Conservation (phyloP, 176 grass and related monocot species). For the Triticum aestivum region DNA sequence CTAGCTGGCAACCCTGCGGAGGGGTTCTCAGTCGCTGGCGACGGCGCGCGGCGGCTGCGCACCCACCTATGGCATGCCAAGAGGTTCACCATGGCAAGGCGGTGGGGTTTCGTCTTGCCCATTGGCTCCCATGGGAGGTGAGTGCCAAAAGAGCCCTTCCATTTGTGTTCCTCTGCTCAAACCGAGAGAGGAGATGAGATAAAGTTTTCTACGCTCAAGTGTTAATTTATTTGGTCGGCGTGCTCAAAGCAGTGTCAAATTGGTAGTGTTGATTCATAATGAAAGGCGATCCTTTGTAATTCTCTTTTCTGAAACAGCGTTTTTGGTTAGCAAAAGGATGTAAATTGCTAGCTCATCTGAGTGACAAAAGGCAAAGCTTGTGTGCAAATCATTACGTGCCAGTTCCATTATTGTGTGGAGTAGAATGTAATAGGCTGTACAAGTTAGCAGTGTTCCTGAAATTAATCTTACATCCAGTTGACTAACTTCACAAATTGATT, state of each 20-base stretch:
- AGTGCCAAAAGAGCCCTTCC: background rate
- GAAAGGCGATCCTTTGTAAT: background rate
- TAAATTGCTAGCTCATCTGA: background rate
- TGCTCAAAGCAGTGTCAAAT: background rate
- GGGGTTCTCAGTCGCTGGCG: constrained; percentile 57
- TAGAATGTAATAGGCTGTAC: background rate
- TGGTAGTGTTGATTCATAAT: background rate
- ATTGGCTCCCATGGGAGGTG: constrained; percentile 65
- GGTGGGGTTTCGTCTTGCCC: constrained; percentile 74
- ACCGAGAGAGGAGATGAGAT: background rate
- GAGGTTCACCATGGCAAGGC: constrained; percentile 75
- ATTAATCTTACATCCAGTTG: background rate
- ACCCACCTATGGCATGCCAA: constrained; percentile 93
- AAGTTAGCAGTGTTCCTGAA: background rate
- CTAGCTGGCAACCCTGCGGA: constrained; percentile 50
- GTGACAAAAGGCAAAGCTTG: background rate
- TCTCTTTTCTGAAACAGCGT: background rate
- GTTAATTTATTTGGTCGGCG: background rate
- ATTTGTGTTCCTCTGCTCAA: background rate
- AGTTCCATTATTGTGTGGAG: background rate
- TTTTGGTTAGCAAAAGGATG: background rate
- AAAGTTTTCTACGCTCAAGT: background rate
- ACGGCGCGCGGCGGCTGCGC: constrained; percentile 63
- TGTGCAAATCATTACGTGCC: background rate
- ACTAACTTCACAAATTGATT: background rate